Conservation (phyloP, 2,329 filamentous ascomycete species). For the Calonectria ilicicola region DNA sequence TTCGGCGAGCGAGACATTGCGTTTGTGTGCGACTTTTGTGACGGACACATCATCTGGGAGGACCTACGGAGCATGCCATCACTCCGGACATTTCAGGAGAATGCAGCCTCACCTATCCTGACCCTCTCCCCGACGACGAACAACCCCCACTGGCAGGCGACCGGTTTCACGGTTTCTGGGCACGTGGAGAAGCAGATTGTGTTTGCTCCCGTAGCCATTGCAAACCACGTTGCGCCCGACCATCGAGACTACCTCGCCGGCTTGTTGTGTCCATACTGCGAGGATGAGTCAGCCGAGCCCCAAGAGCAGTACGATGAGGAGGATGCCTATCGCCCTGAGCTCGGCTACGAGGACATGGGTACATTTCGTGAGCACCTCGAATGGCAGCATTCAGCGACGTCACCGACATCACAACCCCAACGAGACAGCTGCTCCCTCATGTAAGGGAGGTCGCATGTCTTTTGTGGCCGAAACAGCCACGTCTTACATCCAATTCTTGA, state of each 20-base stretch:
- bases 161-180: constrained; percentile 54
- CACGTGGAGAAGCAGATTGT: constrained; percentile 63
- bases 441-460: constrained; percentile 43
- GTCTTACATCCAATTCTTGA: constrained; percentile 4
- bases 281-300: constrained; percentile 60
- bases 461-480: constrained; percentile 4
- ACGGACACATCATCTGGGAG: constrained; percentile 70
- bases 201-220: constrained; percentile 68
- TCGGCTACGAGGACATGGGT: constrained; percentile 63
- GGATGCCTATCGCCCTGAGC: constrained; percentile 60
- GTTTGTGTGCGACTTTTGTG: constrained; percentile 72
- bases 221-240: constrained; percentile 66
- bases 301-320: constrained; percentile 63
- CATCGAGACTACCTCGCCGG: constrained; percentile 64
- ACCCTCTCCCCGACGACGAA: constrained; percentile 42
- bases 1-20: constrained; percentile 66
- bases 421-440: constrained; percentile 59
- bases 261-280: constrained; percentile 68
- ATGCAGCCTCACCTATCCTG: constrained; percentile 35
- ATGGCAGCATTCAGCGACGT: constrained; percentile 64
- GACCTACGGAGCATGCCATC: constrained; percentile 66
- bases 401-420: constrained; percentile 51
- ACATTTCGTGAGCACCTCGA: constrained; percentile 67
- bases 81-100: constrained; percentile 50
- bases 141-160: constrained; percentile 65